Conservation (phyloP, 208 protist species). For the Leishmania gerbilli region DNA sequence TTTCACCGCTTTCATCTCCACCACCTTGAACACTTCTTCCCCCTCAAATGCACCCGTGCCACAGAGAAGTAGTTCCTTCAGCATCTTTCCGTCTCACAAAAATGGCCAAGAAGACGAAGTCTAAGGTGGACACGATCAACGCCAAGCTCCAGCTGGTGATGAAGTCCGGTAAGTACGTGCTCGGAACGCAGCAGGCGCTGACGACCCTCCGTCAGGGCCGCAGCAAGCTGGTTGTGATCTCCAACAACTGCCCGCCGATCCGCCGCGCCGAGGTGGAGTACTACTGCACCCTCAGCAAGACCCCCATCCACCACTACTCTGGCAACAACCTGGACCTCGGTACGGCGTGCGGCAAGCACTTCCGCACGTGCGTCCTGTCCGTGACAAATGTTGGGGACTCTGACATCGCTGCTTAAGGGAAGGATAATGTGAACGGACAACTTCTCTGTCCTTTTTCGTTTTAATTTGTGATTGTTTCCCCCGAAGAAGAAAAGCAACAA, state of each 20-base stretch:
- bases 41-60: neutral
- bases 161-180: constrained; percentile 99
- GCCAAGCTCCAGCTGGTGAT: constrained; percentile 99
- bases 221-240: constrained; percentile 99
- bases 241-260: constrained; percentile 98
- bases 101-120: constrained; percentile 96
- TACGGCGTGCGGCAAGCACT: constrained; percentile 99
- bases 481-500: constrained; percentile 11
- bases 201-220: constrained; percentile 96
- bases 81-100: constrained; percentile 32
- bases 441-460: constrained; percentile 21
- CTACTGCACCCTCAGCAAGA: constrained; percentile 99
- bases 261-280: constrained; percentile 99
- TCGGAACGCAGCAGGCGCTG: constrained; percentile 98
- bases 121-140: constrained; percentile 98
- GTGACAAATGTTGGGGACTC: constrained; percentile 98
- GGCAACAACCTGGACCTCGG: constrained; percentile 99
- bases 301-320: constrained; percentile 98
- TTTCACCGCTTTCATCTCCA: neutral
- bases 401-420: constrained; percentile 90
- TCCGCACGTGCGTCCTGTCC: constrained; percentile 96
- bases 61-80: constrained; percentile 27
- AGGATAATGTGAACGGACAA: constrained; percentile 13
- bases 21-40: neutral
- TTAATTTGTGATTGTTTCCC: constrained; percentile 33